Base-by-base conservation (phyloP, 768 basidiomycete genomes). In the Astraeus odoratus region DNA sequence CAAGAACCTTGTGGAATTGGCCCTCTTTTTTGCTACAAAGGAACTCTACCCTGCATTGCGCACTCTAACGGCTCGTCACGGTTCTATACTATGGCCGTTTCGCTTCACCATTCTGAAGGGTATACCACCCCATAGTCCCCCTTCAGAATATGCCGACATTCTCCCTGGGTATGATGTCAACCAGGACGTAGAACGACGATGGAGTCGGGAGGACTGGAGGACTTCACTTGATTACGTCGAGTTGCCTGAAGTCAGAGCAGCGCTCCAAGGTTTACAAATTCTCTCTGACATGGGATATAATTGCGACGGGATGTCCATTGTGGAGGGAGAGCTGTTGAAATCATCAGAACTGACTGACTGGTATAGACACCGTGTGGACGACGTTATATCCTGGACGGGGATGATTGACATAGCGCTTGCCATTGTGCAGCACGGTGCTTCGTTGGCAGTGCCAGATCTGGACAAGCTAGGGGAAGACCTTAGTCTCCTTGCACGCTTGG, bases 381-480 rank as follows among this genome's bases (percentile, higher is more conserved):
- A 56, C 12, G 74, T 91, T 48, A 75, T 93, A 22, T 60, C 68
- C 6, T 67, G 70, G 0, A 81, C 83, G 0, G 93, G 92, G 1
- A 76, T 91, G 66, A 67, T 93, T 34, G 86, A 93, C 54, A 63
- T 78, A 26, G 89, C 92, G 4, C 72, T 98, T 16, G 76, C 79
- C 6, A 71, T 85, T 36, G 74, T 91, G 8, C 94, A 96, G 60
- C 82, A 95, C 51, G 93, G 82, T 12, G 92, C 86, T 9, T 83
- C 91, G 7, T 78, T 80, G 53, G 85, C 84, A 12, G 70, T 96
- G 10, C 74, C 80, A 16, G 78, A 70, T 1, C 75, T 99, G 33
- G 94, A 95, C 53, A 80, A 81, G 56, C 64, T 93, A 3, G 95
- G 93, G 2, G 95, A 97, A 67, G 94, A 98, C 43, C 75, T 98